Percentiles rank a stretch among this genome's conserved stretches.
phyloP scores from a whole-genome alignment of 1,139 yeast genomes.

The Suhomyces maxii region DNA sequence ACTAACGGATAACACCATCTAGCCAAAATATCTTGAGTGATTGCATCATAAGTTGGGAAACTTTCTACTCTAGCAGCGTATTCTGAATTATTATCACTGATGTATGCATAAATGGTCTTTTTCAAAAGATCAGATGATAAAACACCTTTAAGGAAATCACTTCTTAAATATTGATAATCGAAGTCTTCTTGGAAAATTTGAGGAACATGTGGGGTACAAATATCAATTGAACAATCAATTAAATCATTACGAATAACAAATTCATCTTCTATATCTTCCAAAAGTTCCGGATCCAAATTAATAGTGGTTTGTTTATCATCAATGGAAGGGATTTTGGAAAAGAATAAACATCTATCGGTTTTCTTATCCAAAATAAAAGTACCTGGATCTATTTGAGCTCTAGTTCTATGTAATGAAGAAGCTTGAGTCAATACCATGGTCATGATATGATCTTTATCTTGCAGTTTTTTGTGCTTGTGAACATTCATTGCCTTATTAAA shows the following conservation, averaged over 20 bases:
- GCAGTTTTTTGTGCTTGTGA: slow-evolving; percentile 68
- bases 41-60: slow-evolving; percentile 89
- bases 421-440: slow-evolving; percentile 93
- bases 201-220: slow-evolving; percentile 93
- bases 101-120: slow-evolving; percentile 86
- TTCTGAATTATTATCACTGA: slow-evolving; percentile 58
- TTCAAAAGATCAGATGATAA: slow-evolving; percentile 86
- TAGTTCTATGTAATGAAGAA: slow-evolving; percentile 79
- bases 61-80: slow-evolving; percentile 95
- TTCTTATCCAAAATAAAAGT: slow-evolving; percentile 76
- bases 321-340: slow-evolving; percentile 71
- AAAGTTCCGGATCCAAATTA: slow-evolving; percentile 78
- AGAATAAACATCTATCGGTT: slow-evolving; percentile 76
- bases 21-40: slow-evolving; percentile 85
- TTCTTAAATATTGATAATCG: slow-evolving; percentile 84
- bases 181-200: slow-evolving; percentile 94
- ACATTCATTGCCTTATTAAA: slow-evolving; percentile 69
- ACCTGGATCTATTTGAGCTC: slow-evolving; percentile 79
- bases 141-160: slow-evolving; percentile 88
- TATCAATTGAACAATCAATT: slow-evolving; percentile 94
- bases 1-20: slow-evolving; percentile 93
- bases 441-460: slow-evolving; percentile 86
- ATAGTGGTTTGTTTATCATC: slow-evolving; percentile 55
- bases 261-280: slow-evolving; percentile 72
- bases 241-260: slow-evolving; percentile 83